phyloP scores from a whole-genome alignment of 768 basidiomycete species.

The Leucogyrophana mollusca region DNA sequence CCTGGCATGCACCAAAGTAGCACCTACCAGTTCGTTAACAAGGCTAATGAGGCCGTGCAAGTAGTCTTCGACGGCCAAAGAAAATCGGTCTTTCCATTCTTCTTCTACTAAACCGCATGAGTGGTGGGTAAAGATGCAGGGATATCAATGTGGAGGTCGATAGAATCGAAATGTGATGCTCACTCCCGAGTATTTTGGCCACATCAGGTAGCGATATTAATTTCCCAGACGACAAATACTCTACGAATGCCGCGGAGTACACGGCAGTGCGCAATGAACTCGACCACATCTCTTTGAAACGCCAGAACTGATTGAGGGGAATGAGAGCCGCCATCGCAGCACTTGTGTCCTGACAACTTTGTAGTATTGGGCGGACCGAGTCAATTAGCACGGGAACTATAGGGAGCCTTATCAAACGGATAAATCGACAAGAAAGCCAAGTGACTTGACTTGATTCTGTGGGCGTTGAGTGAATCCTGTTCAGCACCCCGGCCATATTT shows the following conservation, averaged over 20 bases:
- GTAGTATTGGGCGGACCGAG: slow-evolving; percentile 53
- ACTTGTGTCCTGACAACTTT: slow-evolving; percentile 50
- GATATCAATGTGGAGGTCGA: no score
- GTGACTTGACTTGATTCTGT: slow-evolving; percentile 49
- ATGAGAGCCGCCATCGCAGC: slow-evolving; percentile 55
- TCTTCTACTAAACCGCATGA: slow-evolving; percentile 51
- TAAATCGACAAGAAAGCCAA: slow-evolving; percentile 3
- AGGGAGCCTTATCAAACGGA: slow-evolving; percentile 10
- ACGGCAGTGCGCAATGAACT: slow-evolving; percentile 65
- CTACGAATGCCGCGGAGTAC: slow-evolving; percentile 62
- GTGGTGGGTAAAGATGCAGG: not conserved
- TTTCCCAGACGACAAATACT: slow-evolving; percentile 59
- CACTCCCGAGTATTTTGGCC: slow-evolving; percentile 64
- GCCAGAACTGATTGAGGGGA: slow-evolving; percentile 76
- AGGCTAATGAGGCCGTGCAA: slow-evolving; percentile 76
- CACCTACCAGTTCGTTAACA: slow-evolving; percentile 75
- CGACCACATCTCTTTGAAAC: slow-evolving; percentile 84
- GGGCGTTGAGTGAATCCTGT: slow-evolving; percentile 78
- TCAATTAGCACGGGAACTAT: slow-evolving; percentile 63
- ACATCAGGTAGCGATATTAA: slow-evolving; percentile 57
- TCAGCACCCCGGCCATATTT: slow-evolving; percentile 69
- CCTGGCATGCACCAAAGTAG: no score
- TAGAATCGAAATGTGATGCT: slow-evolving; percentile 27
- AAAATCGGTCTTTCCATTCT: slow-evolving; percentile 67
- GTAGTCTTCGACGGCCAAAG: slow-evolving; percentile 74